These are phyloP conservation scores for Theobroma cacao DNA, from an alignment of 345 rosid species.

Conservation along the genomic window DNA sequence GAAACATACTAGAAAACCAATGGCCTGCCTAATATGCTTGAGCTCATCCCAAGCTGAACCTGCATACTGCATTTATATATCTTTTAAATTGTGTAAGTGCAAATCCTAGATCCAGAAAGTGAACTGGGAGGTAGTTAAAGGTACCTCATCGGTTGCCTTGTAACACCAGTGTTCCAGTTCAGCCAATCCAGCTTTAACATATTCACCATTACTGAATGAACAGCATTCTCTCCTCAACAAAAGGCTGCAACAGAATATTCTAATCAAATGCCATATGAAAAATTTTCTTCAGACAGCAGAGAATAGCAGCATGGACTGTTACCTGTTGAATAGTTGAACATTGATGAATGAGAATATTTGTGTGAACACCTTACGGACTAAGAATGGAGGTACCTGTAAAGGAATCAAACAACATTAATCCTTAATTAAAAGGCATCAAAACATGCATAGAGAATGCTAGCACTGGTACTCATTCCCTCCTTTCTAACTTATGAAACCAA, in stretches of 20 bases:
- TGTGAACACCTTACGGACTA: constrained; percentile 90
- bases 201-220: constrained; percentile 95
- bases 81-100: not conserved
- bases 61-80: constrained; percentile 57
- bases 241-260: constrained; percentile 44
- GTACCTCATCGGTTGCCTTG: constrained; percentile 92
- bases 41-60: constrained; percentile 96
- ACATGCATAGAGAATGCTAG: not conserved
- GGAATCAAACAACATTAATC: not conserved
- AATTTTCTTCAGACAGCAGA: not conserved
- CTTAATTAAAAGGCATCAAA: not conserved
- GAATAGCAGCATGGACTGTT: not conserved
- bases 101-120: not conserved
- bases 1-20: constrained; percentile 77
- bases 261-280: not conserved
- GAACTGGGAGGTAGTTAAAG: constrained; percentile 10
- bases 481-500: not conserved
- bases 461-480: not conserved
- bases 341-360: constrained; percentile 97
- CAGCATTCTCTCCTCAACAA: constrained; percentile 88
- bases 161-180: constrained; percentile 97
- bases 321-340: constrained; percentile 97
- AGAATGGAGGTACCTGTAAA: constrained; percentile 81
- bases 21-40: constrained; percentile 92
- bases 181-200: constrained; percentile 87